Evolutionary conservation across 306 rosid species (phyloP).

Genomic region (Astragalus glycyphyllos): DNA sequence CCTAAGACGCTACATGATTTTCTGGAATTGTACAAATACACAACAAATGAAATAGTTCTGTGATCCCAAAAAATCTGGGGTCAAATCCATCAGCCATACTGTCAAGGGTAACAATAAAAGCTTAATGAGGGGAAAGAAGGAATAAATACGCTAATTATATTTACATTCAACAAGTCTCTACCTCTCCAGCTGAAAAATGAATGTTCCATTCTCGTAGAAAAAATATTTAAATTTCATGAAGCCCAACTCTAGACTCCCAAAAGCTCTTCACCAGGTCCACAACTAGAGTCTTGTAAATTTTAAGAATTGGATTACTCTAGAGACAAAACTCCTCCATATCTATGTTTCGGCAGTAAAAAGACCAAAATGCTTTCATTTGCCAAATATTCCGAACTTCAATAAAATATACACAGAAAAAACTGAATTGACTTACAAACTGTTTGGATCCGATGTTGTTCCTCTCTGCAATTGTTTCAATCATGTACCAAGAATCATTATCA

Average conservation of each 20-base stretch:
- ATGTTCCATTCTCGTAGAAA: slow-evolving; percentile 6
- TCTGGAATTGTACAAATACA: background rate
- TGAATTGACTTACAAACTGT: slow-evolving; percentile 76
- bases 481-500: slow-evolving; percentile 93
- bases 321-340: slow-evolving; percentile 26
- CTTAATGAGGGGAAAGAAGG: slow-evolving; percentile 1
- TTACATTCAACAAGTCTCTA: background rate
- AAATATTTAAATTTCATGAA: slow-evolving; percentile 9
- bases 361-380: slow-evolving; percentile 25
- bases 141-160: background rate
- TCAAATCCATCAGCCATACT: background rate
- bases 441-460: slow-evolving; percentile 89
- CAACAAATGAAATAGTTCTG: background rate
- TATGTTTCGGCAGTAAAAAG: slow-evolving; percentile 16
- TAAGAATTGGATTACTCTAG: slow-evolving; percentile 20
- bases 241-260: slow-evolving; percentile 17
- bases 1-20: too few species aligned
- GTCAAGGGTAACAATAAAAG: background rate
- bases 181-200: background rate
- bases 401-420: slow-evolving; percentile 16
- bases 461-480: slow-evolving; percentile 94
- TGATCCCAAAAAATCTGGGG: background rate
- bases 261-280: slow-evolving; percentile 32
- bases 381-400: slow-evolving; percentile 23
- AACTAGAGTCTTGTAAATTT: background rate